These are phyloP conservation scores for Monosporascus sp. DNA, from an alignment of 2,329 filamentous ascomycete genomes.

Conservation along the genomic window DNA sequence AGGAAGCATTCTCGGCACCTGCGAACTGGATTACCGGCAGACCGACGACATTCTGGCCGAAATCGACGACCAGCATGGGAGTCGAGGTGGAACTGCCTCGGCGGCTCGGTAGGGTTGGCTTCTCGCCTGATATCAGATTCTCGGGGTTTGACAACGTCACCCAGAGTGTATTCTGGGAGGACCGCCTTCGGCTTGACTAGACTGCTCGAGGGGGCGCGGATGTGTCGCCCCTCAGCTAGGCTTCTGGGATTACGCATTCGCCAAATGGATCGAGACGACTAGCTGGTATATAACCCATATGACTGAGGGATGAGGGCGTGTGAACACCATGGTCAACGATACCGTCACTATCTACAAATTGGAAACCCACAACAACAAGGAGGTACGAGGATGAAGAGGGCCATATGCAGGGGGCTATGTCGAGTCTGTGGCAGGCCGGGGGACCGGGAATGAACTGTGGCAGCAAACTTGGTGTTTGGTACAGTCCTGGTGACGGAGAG, in stretches of 20 bases:
- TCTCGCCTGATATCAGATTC: constrained; percentile 24
- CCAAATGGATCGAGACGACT: background rate
- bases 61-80: constrained; percentile 42
- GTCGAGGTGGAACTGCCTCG: constrained; percentile 8
- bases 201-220: constrained; percentile 30
- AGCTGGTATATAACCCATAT: constrained; percentile 3
- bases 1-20: constrained; percentile 22
- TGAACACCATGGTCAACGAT: background rate
- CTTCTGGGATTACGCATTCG: constrained; percentile 7
- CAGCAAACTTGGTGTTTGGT: too few relatives aligned
- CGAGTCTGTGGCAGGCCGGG: too few relatives aligned
- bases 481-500: too few relatives aligned
- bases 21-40: constrained; percentile 38
- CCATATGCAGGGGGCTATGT: background rate
- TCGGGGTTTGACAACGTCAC: constrained; percentile 35
- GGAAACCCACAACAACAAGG: background rate
- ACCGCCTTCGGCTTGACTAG: constrained; percentile 29
- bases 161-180: constrained; percentile 27
- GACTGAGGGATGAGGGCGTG: constrained; percentile 1
- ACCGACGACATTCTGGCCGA: constrained; percentile 43
- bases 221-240: constrained; percentile 34
- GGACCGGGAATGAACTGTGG: too few relatives aligned
- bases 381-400: background rate
- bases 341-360: background rate
- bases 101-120: constrained; percentile 28